Percentiles rank a stretch among this genome's conserved stretches.
These are phyloP conservation scores for Candida ipomoeae DNA, from an alignment of 805 yeast species.

Conservation along the genomic window DNA sequence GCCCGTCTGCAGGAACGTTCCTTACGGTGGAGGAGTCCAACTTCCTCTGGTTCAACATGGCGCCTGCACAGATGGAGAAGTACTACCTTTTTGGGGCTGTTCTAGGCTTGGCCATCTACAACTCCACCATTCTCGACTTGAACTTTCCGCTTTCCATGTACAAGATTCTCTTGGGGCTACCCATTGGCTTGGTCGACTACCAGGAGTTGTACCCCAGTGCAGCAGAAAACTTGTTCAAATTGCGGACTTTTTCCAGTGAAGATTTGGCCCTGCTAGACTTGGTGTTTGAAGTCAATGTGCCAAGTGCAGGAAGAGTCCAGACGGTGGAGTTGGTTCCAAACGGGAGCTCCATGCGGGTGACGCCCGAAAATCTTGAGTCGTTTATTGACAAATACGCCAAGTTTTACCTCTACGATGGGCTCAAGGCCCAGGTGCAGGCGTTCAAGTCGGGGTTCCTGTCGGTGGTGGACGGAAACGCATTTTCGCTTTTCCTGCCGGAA, in stretches of 20 bases:
- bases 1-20: slow-evolving; percentile 65
- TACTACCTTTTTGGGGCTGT: slow-evolving; percentile 81
- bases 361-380: slow-evolving; percentile 49
- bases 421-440: slow-evolving; percentile 49
- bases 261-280: slow-evolving; percentile 44
- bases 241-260: slow-evolving; percentile 23
- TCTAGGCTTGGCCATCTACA: slow-evolving; percentile 85
- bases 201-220: slow-evolving; percentile 65
- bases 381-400: slow-evolving; percentile 63
- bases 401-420: slow-evolving; percentile 55
- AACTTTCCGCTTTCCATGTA: slow-evolving; percentile 73
- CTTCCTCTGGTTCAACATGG: slow-evolving; percentile 68
- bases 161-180: slow-evolving; percentile 61
- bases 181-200: slow-evolving; percentile 60
- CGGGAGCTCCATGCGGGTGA: slow-evolving; percentile 58
- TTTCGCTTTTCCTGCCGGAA: slow-evolving; percentile 73
- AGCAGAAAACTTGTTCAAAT: slow-evolving; percentile 33
- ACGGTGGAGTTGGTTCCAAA: slow-evolving; percentile 51
- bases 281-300: slow-evolving; percentile 59
- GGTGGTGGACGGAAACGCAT: slow-evolving; percentile 77
- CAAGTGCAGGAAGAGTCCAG: slow-evolving; percentile 43
- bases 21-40: slow-evolving; percentile 63
- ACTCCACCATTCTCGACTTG: slow-evolving; percentile 80
- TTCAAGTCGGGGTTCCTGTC: slow-evolving; percentile 68
- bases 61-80: slow-evolving; percentile 45